A percentile compares a stretch with the other conserved stretches of the same genome.
phyloP scores from a whole-genome alignment of 164 flowering plant species.

The Dillenia suffruticosa region DNA sequence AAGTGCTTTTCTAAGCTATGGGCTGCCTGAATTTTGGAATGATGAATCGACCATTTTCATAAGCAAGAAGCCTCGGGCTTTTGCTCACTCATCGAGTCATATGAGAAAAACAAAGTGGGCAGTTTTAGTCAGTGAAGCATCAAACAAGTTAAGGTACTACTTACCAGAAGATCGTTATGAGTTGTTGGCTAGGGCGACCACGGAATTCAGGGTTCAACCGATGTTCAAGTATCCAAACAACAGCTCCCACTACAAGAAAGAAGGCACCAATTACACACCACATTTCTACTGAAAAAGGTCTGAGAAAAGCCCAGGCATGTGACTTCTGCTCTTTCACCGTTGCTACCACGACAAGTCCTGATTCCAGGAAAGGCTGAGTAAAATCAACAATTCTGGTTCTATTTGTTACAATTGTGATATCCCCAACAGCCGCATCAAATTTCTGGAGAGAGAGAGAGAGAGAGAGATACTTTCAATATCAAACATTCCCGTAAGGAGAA shows the following conservation, averaged over 20 bases:
- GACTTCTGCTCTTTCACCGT: constrained; percentile 52
- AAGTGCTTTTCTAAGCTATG: too few species aligned
- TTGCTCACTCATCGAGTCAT: too few species aligned
- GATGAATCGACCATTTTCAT: too few species aligned
- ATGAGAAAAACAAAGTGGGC: too few species aligned
- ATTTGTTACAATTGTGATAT: constrained; percentile 72
- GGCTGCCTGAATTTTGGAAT: too few species aligned
- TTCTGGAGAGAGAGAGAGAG: constrained; percentile 32
- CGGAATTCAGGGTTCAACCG: constrained; percentile 79
- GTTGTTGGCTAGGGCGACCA: constrained; percentile 80
- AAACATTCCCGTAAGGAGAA: too few species aligned
- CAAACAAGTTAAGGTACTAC: constrained; percentile 17
- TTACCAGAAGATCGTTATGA: constrained; percentile 77
- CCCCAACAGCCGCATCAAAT: constrained; percentile 92
- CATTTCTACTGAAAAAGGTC: constrained; percentile 77
- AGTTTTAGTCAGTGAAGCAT: too few species aligned
- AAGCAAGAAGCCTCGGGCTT: too few species aligned
- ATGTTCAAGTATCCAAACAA: constrained; percentile 96
- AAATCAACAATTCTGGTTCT: constrained; percentile 85
- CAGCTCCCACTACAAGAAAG: constrained; percentile 83
- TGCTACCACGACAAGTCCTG: constrained; percentile 86
- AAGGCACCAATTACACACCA: constrained; percentile 74
- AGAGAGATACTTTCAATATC: too few species aligned
- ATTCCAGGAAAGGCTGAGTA: constrained; percentile 84
- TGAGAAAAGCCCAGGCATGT: constrained; percentile 81